Conservation (phyloP, 2,329 filamentous ascomycete genomes). For the Hymenoscyphus albidus region DNA sequence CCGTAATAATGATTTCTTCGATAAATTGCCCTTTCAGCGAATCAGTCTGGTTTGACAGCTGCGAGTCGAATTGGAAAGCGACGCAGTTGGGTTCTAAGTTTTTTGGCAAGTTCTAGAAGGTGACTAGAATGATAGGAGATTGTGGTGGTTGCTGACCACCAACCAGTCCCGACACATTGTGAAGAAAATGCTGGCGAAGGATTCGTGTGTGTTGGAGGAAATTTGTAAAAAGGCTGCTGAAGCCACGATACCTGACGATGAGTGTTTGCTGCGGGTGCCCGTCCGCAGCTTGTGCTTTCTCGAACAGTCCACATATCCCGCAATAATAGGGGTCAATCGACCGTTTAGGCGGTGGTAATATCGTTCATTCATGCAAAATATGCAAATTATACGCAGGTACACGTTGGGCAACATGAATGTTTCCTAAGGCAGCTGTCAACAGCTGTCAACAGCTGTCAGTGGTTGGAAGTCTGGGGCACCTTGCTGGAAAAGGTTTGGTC, state of each 20-base stretch:
- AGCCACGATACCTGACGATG: conserved; percentile 7
- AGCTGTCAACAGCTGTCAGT: neutral
- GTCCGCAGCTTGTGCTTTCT: conserved; percentile 9
- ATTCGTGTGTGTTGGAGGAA: neutral
- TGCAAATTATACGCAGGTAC: conserved; percentile 12
- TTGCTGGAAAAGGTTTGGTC: conserved; percentile 1
- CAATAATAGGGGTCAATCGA: conserved; percentile 8
- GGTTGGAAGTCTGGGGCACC: neutral
- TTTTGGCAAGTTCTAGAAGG: neutral
- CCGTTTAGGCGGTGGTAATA: conserved; percentile 5
- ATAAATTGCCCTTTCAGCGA: neutral
- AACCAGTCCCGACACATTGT: conserved; percentile 5
- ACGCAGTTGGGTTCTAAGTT: neutral
- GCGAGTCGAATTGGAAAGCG: neutral
- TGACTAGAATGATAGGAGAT: conserved; percentile 9
- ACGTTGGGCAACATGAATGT: neutral
- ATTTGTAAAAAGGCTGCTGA: conserved; percentile 1
- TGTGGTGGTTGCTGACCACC: conserved; percentile 5
- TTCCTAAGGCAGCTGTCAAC: neutral
- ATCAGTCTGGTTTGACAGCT: neutral
- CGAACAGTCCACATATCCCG: neutral
- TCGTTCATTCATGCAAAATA: conserved; percentile 7
- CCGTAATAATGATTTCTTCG: neutral
- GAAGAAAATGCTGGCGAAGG: conserved; percentile 4
- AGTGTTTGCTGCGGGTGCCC: neutral